Base-by-base conservation (phyloP, 306 rosid species). In the Trichosanthes cucumerina region DNA sequence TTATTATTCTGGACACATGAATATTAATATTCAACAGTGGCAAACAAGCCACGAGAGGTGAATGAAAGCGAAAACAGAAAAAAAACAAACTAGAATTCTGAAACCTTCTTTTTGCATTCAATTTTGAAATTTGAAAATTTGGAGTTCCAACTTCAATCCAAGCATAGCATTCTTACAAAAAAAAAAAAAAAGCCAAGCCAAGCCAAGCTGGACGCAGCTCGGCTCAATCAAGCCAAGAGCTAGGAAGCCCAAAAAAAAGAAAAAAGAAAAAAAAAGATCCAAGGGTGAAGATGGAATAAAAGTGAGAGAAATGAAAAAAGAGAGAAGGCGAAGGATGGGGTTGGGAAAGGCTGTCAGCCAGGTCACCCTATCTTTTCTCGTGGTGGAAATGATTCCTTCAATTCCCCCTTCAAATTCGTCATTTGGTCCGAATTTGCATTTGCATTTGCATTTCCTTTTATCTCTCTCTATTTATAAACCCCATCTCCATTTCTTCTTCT, bases 361-460 rank as follows among this genome's bases (percentile, higher is more conserved):
- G 81, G 75, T 78, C 81, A 78, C 75, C 59, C 75, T 44, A 78
- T 78, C 81, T 64, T 78, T 78, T 78, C 75, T 78, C 75, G 81
- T 78, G 81, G 81, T 47, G 50, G 75, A 63, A 78, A 78, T 78
- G 81, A 78, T 78, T 78, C 81, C 62, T 78, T 38, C 31, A 75
- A 46, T 72, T 46, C 39, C 43, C 19, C 5, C 34, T 76, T 12
- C 33, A 76, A 57, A 54, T 57, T 77, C 54, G 1, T 77, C 68
- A 78, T 78, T 78, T 78, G 8, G 36, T 63, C 63, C 9, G 19
- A 18, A 78, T 78, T 78, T 64, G 46, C 74, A 63, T 78, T 59
- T 57, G 70, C 36, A 71, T 49, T 75, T 75, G 14, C 79, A 76
- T 57, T 76, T 76, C 12, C 63, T 10, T 76, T 76, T 46, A 41